Conservation (phyloP, 2,329 filamentous ascomycete species). For the Cercospora zeina region DNA sequence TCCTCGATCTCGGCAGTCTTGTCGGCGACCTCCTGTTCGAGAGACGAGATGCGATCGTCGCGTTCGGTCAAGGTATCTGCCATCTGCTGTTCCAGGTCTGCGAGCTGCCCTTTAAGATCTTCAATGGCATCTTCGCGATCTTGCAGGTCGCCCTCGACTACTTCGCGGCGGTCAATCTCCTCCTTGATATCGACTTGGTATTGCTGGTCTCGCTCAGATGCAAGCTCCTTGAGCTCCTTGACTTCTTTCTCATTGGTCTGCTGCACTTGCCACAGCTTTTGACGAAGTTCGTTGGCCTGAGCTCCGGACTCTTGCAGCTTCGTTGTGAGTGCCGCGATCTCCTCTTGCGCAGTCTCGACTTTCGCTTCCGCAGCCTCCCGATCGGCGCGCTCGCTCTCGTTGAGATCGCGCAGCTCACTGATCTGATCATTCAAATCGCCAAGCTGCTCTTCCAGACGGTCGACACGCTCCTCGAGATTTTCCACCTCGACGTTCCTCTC, state of each 20-base stretch:
- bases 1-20: conserved; percentile 34
- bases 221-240: conserved; percentile 41
- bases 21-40: conserved; percentile 33
- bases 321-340: conserved; percentile 45
- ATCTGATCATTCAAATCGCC: conserved; percentile 40
- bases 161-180: conserved; percentile 44
- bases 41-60: conserved; percentile 36
- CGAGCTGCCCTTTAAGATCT: conserved; percentile 42
- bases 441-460: conserved; percentile 38
- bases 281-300: conserved; percentile 51
- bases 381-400: conserved; percentile 47
- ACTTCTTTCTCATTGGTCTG: conserved; percentile 45
- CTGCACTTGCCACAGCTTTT: conserved; percentile 51
- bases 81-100: conserved; percentile 38
- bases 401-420: conserved; percentile 41
- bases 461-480: conserved; percentile 43
- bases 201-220: conserved; percentile 44
- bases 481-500: conserved; percentile 42
- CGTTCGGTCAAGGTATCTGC: conserved; percentile 33
- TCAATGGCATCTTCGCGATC: conserved; percentile 41
- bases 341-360: conserved; percentile 46
- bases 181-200: conserved; percentile 43
- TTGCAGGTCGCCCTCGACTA: conserved; percentile 42
- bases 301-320: conserved; percentile 46
- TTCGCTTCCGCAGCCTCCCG: conserved; percentile 48